Evolutionary conservation across 2,329 filamentous ascomycete species (phyloP).

Genomic region (Pestalotiopsis sp.): DNA sequence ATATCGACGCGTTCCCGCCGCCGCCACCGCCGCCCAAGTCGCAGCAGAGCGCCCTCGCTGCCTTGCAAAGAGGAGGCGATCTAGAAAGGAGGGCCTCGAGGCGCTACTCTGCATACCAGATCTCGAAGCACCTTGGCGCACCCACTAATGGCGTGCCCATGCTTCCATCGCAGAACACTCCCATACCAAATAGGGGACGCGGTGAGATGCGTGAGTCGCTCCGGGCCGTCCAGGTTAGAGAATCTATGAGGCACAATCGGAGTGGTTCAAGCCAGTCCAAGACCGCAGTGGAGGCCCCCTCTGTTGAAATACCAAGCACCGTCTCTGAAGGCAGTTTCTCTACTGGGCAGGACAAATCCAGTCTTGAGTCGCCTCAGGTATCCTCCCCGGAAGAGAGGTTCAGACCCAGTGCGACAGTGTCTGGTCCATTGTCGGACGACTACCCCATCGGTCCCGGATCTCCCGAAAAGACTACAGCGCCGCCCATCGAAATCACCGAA

Average conservation of each 20-base stretch:
- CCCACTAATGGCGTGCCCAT: conserved; percentile 83
- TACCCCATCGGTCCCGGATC: conserved; percentile 40
- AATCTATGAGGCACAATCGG: conserved; percentile 51
- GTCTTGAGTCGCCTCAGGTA: conserved; percentile 45
- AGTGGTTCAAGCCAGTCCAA: conserved; percentile 49
- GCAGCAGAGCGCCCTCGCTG: conserved; percentile 86
- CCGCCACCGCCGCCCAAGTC: conserved; percentile 81
- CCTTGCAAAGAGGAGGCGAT: conserved; percentile 88
- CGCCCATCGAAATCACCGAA: conserved; percentile 16
- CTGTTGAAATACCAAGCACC: conserved; percentile 59
- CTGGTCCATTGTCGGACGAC: conserved; percentile 56
- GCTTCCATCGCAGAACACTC: conserved; percentile 80
- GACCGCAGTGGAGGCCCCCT: conserved; percentile 57
- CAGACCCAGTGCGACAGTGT: conserved; percentile 59
- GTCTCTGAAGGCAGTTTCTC: conserved; percentile 63
- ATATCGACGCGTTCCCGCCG: conserved; percentile 69
- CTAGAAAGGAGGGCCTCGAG: conserved; percentile 90
- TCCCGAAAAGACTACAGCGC: conserved; percentile 28
- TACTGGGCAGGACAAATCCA: conserved; percentile 27
- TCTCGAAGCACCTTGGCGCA: conserved; percentile 87
- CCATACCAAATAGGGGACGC: conserved; percentile 81
- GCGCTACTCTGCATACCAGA: conserved; percentile 94
- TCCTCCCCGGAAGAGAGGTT: conserved; percentile 71
- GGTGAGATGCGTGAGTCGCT: conserved; percentile 82
- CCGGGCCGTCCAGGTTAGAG: conserved; percentile 63